Evolutionary conservation across 2,329 filamentous ascomycete genomes (phyloP), one percentile per base, ranked within the genome.

Genomic region (Didymellaceae sp.): DNA sequence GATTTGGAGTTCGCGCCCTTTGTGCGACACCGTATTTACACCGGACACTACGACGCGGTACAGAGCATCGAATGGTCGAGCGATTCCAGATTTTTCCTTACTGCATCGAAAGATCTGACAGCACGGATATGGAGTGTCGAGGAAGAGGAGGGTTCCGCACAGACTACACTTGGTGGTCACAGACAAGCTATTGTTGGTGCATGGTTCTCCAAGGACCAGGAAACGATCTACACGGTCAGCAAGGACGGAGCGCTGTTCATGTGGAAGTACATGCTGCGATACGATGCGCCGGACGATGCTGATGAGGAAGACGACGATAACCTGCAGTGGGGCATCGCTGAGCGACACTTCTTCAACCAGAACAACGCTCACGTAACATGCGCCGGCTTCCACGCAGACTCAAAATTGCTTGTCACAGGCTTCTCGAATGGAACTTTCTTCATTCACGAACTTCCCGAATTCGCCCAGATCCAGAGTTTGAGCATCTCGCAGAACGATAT

Each of bases 401-500:
- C 91, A 0, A 94, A 93, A 70, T 80, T 99, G n/a, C 78, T 99
- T n/a, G 92, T 99, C 1, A 91, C 91, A 13, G 94, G 94, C 6
- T 97, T 99, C 72, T 96, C 92, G 2, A 95, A 95, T 65, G 94
- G 94, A 25, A 79, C 95, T 6, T 99, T 99, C 72, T 90, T 90
- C 17, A 81, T 99, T 6, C 96, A 99, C 75, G 94, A 99, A 71
- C 84, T 99, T 77, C 95, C 95, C 9, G 90, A 93, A 59, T 97
- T 97, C 75, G 96, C 90, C 75, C 88, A 90, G 74, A 96, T 99
- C 40, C 94, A 99, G 74, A 94, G 90, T 42, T 73, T 88, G 31
- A 96, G 91, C 76, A 96, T 99, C 65, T 97, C 94, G 0, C 92
- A 97, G 73, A 96, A 94, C 65, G 90, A 95, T 61, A 97, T 99